These are phyloP conservation scores for Aspergillus avenaceus DNA, from an alignment of 495 filamentous ascomycete species.

Conservation along the genomic window DNA sequence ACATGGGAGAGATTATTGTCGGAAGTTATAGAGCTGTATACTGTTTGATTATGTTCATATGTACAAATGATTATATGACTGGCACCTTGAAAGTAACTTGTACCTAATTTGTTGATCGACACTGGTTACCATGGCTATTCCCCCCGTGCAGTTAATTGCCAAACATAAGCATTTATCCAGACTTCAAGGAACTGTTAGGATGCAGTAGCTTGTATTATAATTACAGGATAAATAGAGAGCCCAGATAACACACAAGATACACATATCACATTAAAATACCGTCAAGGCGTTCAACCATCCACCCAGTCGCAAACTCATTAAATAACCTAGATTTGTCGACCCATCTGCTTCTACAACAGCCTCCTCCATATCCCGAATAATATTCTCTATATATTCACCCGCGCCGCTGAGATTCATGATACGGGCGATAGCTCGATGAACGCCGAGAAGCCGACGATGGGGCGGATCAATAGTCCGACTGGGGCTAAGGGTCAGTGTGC, in stretches of 20 bases:
- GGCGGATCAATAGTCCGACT: slow-evolving; percentile 26
- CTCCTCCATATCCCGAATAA: slow-evolving; percentile 28
- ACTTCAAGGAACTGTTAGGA: too few species aligned
- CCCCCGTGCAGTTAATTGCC: too few species aligned
- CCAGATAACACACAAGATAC: background rate
- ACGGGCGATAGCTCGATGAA: slow-evolving; percentile 29
- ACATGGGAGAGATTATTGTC: slow-evolving; percentile 76
- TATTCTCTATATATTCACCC: slow-evolving; percentile 28
- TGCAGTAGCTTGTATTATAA: too few species aligned
- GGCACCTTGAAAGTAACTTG: too few species aligned
- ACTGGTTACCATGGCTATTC: too few species aligned
- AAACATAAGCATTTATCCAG: too few species aligned
- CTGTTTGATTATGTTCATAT: background rate
- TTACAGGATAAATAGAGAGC: background rate
- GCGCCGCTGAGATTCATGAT: slow-evolving; percentile 33
- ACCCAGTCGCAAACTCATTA: slow-evolving; percentile 14
- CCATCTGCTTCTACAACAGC: slow-evolving; percentile 24
- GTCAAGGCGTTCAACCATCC: slow-evolving; percentile 21
- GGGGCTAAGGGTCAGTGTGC: slow-evolving; percentile 21
- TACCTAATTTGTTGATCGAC: too few species aligned
- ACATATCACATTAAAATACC: slow-evolving; percentile 11
- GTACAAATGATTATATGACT: too few species aligned
- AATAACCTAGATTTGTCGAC: slow-evolving; percentile 22
- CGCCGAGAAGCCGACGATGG: slow-evolving; percentile 24
- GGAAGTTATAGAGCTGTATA: slow-evolving; percentile 23